phyloP scores from a whole-genome alignment of 2,329 filamentous ascomycete genomes.

The Penicillium sp. region DNA sequence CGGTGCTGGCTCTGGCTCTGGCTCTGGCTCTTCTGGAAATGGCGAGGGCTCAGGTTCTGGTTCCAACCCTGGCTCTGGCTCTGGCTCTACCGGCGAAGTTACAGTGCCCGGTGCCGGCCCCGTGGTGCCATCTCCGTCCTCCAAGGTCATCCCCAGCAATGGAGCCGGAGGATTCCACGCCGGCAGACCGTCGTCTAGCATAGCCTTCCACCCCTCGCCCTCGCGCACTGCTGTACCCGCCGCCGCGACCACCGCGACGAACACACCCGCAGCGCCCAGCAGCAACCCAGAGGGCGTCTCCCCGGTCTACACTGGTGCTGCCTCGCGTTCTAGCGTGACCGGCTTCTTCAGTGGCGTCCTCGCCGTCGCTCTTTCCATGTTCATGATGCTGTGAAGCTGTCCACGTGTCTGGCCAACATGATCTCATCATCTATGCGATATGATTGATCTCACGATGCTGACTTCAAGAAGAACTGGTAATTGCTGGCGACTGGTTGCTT shows the following conservation, averaged over 20 bases:
- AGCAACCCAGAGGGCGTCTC: slow-evolving; percentile 10
- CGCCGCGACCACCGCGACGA: neutral
- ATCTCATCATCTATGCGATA: neutral
- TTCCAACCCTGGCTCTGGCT: neutral
- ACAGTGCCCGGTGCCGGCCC: neutral
- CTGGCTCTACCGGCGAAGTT: neutral
- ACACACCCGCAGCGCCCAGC: neutral
- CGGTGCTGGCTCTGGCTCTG: neutral
- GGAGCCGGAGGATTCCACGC: slow-evolving; percentile 6
- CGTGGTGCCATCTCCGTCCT: neutral
- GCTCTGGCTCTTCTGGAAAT: neutral
- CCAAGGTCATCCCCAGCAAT: neutral
- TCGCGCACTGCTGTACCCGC: slow-evolving; percentile 3
- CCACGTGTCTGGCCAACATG: slow-evolving; percentile 3
- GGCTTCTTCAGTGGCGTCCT: slow-evolving; percentile 10
- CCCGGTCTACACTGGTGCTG: slow-evolving; percentile 15
- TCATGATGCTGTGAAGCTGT: slow-evolving; percentile 9
- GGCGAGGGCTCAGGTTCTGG: neutral
- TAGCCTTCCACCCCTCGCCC: slow-evolving; percentile 8
- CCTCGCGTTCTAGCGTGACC: slow-evolving; percentile 1
- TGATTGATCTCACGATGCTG: slow-evolving; percentile 9
- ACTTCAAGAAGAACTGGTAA: neutral
- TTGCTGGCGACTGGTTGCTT: neutral
- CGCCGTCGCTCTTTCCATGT: slow-evolving; percentile 11
- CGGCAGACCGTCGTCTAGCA: slow-evolving; percentile 9